Evolutionary conservation across 2,329 filamentous ascomycete genomes (phyloP).

Genomic region (Nemania bipapillata): DNA sequence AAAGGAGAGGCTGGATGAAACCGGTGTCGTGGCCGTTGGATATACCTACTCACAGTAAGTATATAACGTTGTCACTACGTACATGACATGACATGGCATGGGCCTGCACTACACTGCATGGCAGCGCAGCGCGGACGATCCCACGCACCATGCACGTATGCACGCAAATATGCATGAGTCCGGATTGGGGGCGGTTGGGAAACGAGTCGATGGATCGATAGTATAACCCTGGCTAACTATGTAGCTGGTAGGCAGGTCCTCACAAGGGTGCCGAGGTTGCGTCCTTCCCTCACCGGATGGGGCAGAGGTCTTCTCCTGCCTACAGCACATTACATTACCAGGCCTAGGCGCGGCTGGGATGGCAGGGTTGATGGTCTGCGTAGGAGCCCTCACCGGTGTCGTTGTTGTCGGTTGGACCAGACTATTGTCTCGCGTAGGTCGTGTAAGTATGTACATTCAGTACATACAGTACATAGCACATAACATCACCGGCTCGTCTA

Average conservation of each 20-base stretch:
- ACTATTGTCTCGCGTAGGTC: not conserved
- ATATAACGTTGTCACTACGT: not conserved
- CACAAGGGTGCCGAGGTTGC: too few species aligned
- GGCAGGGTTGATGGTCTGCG: not conserved
- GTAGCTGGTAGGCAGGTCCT: too few species aligned
- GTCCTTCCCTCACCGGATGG: too few species aligned
- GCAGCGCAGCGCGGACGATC: not conserved
- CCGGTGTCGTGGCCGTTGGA: slow-evolving; percentile 7
- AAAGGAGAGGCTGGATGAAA: not conserved
- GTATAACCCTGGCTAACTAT: too few species aligned
- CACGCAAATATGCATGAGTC: slow-evolving; percentile 20
- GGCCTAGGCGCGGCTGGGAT: slow-evolving; percentile 1
- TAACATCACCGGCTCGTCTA: too few species aligned
- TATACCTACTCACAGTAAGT: too few species aligned
- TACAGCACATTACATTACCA: too few species aligned
- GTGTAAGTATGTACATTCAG: not conserved
- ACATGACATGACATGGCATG: too few species aligned
- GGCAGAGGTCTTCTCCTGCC: too few species aligned
- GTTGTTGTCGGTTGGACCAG: not conserved
- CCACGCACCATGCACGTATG: not conserved
- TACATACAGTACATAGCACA: too few species aligned
- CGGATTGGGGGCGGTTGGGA: slow-evolving; percentile 23
- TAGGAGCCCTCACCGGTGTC: not conserved
- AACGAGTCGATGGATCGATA: too few species aligned
- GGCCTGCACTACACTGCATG: not conserved